A percentile compares a stretch with the other conserved stretches of the same genome.
These are phyloP conservation scores for Fusarium luffae DNA, from an alignment of 2,329 filamentous ascomycete genomes.

Conservation along the genomic window DNA sequence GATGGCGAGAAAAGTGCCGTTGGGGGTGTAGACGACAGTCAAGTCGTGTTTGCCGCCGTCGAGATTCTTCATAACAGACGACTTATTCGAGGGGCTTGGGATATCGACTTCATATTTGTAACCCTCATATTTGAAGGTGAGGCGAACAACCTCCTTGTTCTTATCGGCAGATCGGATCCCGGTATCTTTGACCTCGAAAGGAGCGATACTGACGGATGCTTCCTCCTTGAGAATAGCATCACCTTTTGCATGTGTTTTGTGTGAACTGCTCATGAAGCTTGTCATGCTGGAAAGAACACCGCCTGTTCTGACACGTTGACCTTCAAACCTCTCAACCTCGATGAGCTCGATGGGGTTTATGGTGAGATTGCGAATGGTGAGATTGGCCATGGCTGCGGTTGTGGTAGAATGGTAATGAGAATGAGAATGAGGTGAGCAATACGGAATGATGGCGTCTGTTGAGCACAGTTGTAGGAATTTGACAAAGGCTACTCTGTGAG, in stretches of 20 bases:
- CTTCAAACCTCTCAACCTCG: conserved; percentile 77
- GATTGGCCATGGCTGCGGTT: conserved; percentile 56
- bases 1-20: conserved; percentile 68
- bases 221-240: conserved; percentile 71
- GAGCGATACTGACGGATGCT: conserved; percentile 70
- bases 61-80: conserved; percentile 69
- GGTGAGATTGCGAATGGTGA: conserved; percentile 87
- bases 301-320: conserved; percentile 54
- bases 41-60: conserved; percentile 64
- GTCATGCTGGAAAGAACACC: conserved; percentile 60
- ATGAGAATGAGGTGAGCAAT: not conserved
- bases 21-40: conserved; percentile 73
- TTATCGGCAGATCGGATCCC: conserved; percentile 70
- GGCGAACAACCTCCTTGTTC: conserved; percentile 73
- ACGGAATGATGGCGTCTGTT: conserved; percentile 11
- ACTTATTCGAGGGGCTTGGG: conserved; percentile 70
- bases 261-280: conserved; percentile 51
- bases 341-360: conserved; percentile 77
- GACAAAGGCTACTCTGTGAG: not conserved
- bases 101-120: conserved; percentile 75
- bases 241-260: conserved; percentile 59
- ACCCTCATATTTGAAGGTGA: conserved; percentile 75
- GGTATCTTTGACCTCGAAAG: conserved; percentile 71
- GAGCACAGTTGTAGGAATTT: not conserved
- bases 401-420: not conserved